Percentiles rank a stretch among this genome's conserved stretches.
Conservation (phyloP, 2,329 filamentous ascomycete genomes). For the Colletotrichum sp. region DNA sequence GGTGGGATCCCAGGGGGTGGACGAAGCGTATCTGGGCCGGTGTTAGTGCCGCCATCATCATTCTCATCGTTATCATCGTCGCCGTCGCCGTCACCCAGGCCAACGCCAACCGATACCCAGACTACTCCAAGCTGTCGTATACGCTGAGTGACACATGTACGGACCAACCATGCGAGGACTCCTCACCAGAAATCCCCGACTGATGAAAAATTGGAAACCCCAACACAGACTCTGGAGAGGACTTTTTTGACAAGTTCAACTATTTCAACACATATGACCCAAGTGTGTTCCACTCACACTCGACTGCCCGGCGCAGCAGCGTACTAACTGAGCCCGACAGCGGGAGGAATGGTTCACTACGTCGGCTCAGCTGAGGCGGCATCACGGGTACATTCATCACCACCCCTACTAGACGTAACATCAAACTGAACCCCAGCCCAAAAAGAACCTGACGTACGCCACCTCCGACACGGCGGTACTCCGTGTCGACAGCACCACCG, state of each 20-base stretch:
- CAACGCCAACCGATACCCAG: constrained; percentile 49
- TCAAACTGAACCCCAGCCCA: background rate
- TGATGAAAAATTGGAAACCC: background rate
- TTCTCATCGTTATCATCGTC: constrained; percentile 55
- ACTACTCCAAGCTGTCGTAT: constrained; percentile 54
- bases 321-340: constrained; percentile 24
- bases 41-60: constrained; percentile 41
- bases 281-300: constrained; percentile 31
- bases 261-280: constrained; percentile 58
- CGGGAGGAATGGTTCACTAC: constrained; percentile 59
- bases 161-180: constrained; percentile 22
- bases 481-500: constrained; percentile 65
- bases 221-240: constrained; percentile 48
- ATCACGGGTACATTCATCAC: constrained; percentile 40
- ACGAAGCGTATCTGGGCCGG: constrained; percentile 54
- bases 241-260: constrained; percentile 61
- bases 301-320: background rate
- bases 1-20: constrained; percentile 59
- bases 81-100: constrained; percentile 46
- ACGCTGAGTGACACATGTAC: constrained; percentile 54
- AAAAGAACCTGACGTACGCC: constrained; percentile 66
- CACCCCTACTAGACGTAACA: background rate
- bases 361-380: constrained; percentile 48
- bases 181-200: background rate
- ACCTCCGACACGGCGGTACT: constrained; percentile 58